These are phyloP conservation scores for Phytophthora capsici DNA, from an alignment of 352 stramenopile species.

Conservation along the genomic window DNA sequence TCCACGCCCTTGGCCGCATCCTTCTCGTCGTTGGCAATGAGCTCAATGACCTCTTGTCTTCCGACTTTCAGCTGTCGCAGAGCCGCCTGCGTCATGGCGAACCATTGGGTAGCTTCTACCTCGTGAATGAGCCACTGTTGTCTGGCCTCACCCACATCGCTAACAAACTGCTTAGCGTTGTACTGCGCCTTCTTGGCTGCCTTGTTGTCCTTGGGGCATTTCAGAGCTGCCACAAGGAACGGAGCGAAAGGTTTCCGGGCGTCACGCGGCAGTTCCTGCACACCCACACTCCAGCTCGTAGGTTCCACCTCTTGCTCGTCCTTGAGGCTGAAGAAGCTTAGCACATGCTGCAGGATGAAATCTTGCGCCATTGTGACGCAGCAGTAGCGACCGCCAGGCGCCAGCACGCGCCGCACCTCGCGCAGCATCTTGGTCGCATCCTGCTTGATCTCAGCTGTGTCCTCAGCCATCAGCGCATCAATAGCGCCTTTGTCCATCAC, in stretches of 20 bases:
- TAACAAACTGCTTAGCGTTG: constrained; percentile 52
- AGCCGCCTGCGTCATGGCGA: constrained; percentile 57
- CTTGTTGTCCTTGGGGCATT: constrained; percentile 36
- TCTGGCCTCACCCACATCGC: constrained; percentile 26
- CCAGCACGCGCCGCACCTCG: constrained; percentile 70
- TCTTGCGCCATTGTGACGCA: constrained; percentile 87
- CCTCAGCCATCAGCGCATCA: constrained; percentile 71
- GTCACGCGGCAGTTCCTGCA: constrained; percentile 53
- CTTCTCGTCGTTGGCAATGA: constrained; percentile 53
- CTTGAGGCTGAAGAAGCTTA: constrained; percentile 50
- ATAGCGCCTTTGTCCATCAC: constrained; percentile 86
- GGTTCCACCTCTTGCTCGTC: constrained; percentile 1
- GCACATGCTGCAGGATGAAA: constrained; percentile 71
- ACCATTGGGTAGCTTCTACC: constrained; percentile 67
- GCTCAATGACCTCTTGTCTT: constrained; percentile 60
- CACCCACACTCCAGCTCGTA: constrained; percentile 36
- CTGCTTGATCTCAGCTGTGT: constrained; percentile 43
- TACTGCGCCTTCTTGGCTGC: constrained; percentile 40
- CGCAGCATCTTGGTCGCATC: constrained; percentile 71
- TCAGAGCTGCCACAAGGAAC: constrained; percentile 57
- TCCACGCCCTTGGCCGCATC: constrained; percentile 19
- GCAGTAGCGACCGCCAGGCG: constrained; percentile 63
- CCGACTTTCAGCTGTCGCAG: constrained; percentile 60
- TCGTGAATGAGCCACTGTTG: constrained; percentile 64
- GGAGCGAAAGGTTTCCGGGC: constrained; percentile 56